A percentile compares a stretch with the other conserved stretches of the same genome.
Evolutionary conservation across 306 rosid genomes (phyloP).

Genomic region (Argentina anserina): DNA sequence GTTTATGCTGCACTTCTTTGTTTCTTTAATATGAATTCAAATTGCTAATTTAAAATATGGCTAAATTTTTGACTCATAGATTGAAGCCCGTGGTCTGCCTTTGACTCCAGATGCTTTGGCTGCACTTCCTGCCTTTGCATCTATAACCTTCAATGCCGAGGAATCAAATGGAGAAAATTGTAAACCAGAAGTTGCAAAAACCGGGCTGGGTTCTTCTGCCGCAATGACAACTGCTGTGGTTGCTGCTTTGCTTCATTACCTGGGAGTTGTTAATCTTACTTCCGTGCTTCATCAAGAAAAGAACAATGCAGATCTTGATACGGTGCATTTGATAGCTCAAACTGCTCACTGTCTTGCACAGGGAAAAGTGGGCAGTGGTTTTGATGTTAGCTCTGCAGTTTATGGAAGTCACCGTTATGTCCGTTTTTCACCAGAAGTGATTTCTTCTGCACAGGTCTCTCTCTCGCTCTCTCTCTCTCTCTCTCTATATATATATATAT

Average conservation of each 20-base stretch:
- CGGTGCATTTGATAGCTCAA: conserved; percentile 90
- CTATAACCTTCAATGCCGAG: conserved; percentile 75
- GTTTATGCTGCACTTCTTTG: neutral
- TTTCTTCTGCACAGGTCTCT: conserved; percentile 79
- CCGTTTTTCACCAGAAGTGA: conserved; percentile 94
- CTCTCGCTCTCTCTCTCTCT: neutral
- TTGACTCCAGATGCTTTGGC: conserved; percentile 82
- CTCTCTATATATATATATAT: too few species aligned
- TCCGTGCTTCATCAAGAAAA: conserved; percentile 30
- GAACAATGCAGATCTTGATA: conserved; percentile 53
- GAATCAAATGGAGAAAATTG: conserved; percentile 51
- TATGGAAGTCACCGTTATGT: conserved; percentile 98
- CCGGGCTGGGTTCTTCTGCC: conserved; percentile 98
- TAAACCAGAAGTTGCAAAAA: conserved; percentile 97
- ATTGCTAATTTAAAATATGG: conserved; percentile 12
- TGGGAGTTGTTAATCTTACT: conserved; percentile 65
- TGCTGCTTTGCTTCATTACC: conserved; percentile 91
- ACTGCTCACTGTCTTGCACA: conserved; percentile 95
- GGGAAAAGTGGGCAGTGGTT: conserved; percentile 98
- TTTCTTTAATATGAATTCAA: conserved; percentile 6
- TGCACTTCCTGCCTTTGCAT: conserved; percentile 71
- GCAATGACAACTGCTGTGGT: conserved; percentile 99
- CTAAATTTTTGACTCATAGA: conserved; percentile 42
- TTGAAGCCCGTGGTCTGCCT: conserved; percentile 80
- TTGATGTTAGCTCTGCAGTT: conserved; percentile 97